Evolutionary conservation across 139 green algal species (phyloP).

Genomic region (Picochlorum costavermella): DNA sequence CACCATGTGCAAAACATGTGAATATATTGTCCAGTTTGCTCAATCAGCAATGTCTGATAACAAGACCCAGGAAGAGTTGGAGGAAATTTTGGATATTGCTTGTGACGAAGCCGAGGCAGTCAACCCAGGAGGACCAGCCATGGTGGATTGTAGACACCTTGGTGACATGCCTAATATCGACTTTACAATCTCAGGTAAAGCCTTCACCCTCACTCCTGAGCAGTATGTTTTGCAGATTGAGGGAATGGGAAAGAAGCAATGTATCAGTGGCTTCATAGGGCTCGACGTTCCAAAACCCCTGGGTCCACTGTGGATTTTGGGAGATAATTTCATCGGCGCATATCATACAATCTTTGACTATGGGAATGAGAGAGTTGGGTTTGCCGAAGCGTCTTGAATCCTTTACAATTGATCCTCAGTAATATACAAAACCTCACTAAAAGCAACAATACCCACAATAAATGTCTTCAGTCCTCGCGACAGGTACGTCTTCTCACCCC

Average conservation of each 20-base stretch:
- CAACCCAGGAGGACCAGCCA: constrained; percentile 38
- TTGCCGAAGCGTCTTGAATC: constrained; percentile 60
- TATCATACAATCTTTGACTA: constrained; percentile 97
- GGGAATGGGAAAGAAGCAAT: constrained; percentile 52
- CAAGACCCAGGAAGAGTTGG: constrained; percentile 45
- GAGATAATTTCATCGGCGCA: constrained; percentile 86
- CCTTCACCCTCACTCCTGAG: constrained; percentile 65
- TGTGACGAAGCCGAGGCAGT: constrained; percentile 57
- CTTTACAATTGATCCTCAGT: constrained; percentile 4
- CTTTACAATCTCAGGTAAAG: constrained; percentile 71
- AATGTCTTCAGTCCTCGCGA: constrained; percentile 3
- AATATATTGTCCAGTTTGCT: constrained; percentile 69
- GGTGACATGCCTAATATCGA: constrained; percentile 63
- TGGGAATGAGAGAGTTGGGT: constrained; percentile 78
- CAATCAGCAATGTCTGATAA: constrained; percentile 67
- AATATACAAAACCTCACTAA: constrained; percentile 7
- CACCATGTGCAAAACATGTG: constrained; percentile 66
- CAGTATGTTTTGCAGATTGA: constrained; percentile 86
- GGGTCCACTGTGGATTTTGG: constrained; percentile 95
- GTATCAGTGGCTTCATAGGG: constrained; percentile 94
- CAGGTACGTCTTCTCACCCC: constrained; percentile 1
- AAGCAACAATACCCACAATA: constrained; percentile 1
- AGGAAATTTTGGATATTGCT: constrained; percentile 38
- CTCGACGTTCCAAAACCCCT: constrained; percentile 73
- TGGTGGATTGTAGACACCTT: constrained; percentile 80